Evolutionary conservation across 2,329 filamentous ascomycete species (phyloP).

Genomic region (Elsinoe fawcettii): DNA sequence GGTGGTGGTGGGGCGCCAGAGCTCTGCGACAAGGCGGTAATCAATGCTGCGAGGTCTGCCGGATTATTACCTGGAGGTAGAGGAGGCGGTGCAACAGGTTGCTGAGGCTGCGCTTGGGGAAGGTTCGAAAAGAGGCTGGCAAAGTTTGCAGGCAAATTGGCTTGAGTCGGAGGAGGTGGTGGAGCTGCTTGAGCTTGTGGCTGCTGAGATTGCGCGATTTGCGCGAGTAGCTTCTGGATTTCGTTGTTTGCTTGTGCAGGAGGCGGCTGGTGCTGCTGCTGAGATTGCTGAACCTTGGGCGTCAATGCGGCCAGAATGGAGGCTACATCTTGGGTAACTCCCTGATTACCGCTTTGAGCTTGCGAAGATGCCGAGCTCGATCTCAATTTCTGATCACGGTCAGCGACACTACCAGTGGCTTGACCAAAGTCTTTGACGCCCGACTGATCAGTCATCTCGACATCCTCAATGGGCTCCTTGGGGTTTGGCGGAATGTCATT

Average conservation of each 20-base stretch:
- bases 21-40: slow-evolving; percentile 16
- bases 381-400: slow-evolving; percentile 21
- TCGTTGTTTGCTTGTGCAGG: slow-evolving; percentile 17
- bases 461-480: slow-evolving; percentile 36
- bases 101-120: slow-evolving; percentile 6
- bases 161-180: slow-evolving; percentile 6
- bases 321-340: slow-evolving; percentile 16
- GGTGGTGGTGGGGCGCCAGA: slow-evolving; percentile 17
- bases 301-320: slow-evolving; percentile 19
- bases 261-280: slow-evolving; percentile 17
- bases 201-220: slow-evolving; percentile 19
- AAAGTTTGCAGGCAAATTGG: background rate
- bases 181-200: slow-evolving; percentile 13
- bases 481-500: slow-evolving; percentile 42
- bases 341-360: background rate
- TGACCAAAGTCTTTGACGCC: slow-evolving; percentile 33
- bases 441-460: slow-evolving; percentile 26
- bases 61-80: slow-evolving; percentile 3
- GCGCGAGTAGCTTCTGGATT: slow-evolving; percentile 17
- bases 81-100: background rate
- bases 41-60: slow-evolving; percentile 16
- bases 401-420: slow-evolving; percentile 25
- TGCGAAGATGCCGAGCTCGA: slow-evolving; percentile 1
- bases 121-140: slow-evolving; percentile 3
- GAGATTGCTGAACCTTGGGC: slow-evolving; percentile 18